phyloP scores from a whole-genome alignment of 768 basidiomycete genomes.

The Boletus fagicola region DNA sequence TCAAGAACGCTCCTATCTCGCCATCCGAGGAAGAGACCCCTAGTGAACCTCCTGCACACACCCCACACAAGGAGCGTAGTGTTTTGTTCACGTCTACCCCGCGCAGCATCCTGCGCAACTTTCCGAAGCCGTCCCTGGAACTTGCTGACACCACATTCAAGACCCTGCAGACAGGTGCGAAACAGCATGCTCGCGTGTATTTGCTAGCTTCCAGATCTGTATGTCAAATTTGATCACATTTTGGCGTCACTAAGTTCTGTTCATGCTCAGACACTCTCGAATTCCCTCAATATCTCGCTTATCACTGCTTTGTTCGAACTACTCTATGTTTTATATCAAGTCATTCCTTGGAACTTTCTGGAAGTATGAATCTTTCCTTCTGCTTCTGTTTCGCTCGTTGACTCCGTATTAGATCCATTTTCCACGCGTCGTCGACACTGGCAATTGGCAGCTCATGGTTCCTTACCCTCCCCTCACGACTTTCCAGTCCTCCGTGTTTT shows the following conservation, averaged over 20 bases:
- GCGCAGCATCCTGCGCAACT: constrained; percentile 26
- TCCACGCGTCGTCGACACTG: constrained; percentile 7
- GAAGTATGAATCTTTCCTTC: constrained; percentile 33
- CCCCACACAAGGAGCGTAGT: constrained; percentile 20
- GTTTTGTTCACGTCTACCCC: constrained; percentile 25
- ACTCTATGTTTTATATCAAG: constrained; percentile 46
- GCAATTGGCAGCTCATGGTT: constrained; percentile 28
- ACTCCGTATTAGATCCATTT: constrained; percentile 17
- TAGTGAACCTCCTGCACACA: not conserved
- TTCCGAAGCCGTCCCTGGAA: constrained; percentile 22
- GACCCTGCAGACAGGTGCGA: constrained; percentile 19
- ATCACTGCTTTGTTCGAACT: constrained; percentile 55
- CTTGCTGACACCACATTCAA: constrained; percentile 23
- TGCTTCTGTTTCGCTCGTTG: not conserved
- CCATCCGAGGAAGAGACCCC: constrained; percentile 29
- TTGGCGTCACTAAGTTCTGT: not conserved
- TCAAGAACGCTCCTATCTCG: constrained; percentile 45
- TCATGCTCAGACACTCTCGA: constrained; percentile 56
- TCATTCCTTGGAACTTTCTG: constrained; percentile 53
- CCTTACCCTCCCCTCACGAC: constrained; percentile 49
- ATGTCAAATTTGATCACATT: constrained; percentile 3
- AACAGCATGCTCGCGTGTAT: constrained; percentile 19
- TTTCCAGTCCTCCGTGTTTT: constrained; percentile 49
- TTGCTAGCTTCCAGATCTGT: constrained; percentile 30
- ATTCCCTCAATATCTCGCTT: constrained; percentile 59